These are phyloP conservation scores for Eimeria zaria DNA, from an alignment of 169 alveolate genomes.

Conservation along the genomic window DNA sequence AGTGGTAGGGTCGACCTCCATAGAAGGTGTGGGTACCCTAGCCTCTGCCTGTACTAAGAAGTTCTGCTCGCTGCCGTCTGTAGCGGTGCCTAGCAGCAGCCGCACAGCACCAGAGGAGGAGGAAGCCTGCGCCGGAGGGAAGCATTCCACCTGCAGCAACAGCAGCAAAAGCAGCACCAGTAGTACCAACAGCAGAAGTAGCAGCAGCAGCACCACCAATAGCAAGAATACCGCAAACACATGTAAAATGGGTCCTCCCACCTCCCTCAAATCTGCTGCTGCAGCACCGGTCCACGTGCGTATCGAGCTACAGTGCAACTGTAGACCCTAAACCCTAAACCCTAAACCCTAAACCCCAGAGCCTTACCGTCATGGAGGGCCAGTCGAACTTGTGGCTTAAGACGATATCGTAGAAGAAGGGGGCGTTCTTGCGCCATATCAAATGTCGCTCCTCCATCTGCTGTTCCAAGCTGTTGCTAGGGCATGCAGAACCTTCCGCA, in stretches of 20 bases:
- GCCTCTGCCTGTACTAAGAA: conserved; percentile 71
- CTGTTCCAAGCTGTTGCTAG: conserved; percentile 36
- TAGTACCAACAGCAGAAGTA: neutral
- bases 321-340: conserved; percentile 10
- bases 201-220: neutral
- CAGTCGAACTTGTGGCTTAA: conserved; percentile 81
- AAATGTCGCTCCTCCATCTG: conserved; percentile 76
- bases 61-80: conserved; percentile 80
- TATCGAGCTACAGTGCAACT: too few relatives aligned
- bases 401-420: conserved; percentile 69
- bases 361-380: conserved; percentile 83
- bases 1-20: conserved; percentile 77
- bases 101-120: conserved; percentile 58
- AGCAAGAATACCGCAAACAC: neutral
- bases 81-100: conserved; percentile 83
- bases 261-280: neutral
- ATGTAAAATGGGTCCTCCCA: neutral
- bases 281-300: neutral
- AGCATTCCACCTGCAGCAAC: conserved; percentile 71
- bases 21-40: conserved; percentile 61
- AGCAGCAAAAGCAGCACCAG: conserved; percentile 15
- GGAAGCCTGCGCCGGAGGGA: conserved; percentile 54
- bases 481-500: conserved; percentile 10
- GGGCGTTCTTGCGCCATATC: conserved; percentile 81
- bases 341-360: conserved; percentile 29